Evolutionary conservation across 306 rosid species (phyloP).

Genomic region (Medicago lupulina): DNA sequence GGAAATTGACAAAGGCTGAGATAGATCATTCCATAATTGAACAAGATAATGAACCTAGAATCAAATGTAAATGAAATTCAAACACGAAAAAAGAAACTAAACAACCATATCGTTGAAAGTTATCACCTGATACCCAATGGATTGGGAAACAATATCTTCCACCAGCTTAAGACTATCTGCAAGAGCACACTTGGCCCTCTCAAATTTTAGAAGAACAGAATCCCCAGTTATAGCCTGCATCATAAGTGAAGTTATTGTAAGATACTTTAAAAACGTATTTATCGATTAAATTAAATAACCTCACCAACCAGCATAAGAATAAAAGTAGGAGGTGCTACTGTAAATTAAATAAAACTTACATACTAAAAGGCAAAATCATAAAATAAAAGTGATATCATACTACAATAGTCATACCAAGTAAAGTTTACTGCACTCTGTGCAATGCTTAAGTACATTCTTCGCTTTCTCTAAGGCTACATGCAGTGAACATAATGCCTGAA

Average conservation of each 20-base stretch:
- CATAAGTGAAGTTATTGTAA: conserved; percentile 33
- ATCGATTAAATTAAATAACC: conserved; percentile 10
- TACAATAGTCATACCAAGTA: conserved; percentile 72
- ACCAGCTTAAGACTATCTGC: conserved; percentile 83
- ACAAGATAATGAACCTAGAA: conserved; percentile 34
- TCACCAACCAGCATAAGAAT: conserved; percentile 9
- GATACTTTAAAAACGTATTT: conserved; percentile 30
- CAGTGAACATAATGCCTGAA: conserved; percentile 91
- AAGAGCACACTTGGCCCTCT: conserved; percentile 83
- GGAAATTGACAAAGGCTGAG: conserved; percentile 18
- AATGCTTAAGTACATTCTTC: conserved; percentile 88
- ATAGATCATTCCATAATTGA: conserved; percentile 16
- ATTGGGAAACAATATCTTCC: conserved; percentile 88
- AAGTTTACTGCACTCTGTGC: conserved; percentile 92
- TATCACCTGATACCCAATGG: conserved; percentile 91
- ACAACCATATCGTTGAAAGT: conserved; percentile 26
- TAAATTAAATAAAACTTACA: conserved; percentile 4
- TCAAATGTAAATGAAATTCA: not conserved
- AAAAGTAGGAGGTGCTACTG: not conserved
- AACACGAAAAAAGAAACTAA: conserved; percentile 28
- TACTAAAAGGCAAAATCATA: conserved; percentile 23
- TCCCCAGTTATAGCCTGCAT: conserved; percentile 96
- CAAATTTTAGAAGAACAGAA: conserved; percentile 88
- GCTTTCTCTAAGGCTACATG: conserved; percentile 93
- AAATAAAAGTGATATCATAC: conserved; percentile 31